phyloP scores from a whole-genome alignment of 768 basidiomycete genomes.

The Exsudoporus frostii region DNA sequence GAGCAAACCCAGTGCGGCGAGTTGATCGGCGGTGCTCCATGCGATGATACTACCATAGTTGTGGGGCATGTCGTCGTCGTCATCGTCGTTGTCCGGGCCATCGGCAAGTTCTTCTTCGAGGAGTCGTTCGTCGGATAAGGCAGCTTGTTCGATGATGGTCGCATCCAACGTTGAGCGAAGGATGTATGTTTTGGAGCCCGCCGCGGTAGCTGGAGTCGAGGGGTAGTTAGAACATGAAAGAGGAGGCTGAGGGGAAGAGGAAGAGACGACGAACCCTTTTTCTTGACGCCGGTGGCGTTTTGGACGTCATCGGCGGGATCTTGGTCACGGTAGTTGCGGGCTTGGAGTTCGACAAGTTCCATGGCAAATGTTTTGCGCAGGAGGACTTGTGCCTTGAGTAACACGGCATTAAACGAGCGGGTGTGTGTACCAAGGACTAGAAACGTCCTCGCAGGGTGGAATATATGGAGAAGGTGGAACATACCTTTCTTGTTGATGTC shows the following conservation, averaged over 20 bases:
- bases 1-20: slow-evolving; percentile 68
- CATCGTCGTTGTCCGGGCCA: slow-evolving; percentile 43
- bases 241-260: neutral
- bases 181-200: slow-evolving; percentile 78
- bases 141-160: slow-evolving; percentile 58
- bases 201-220: slow-evolving; percentile 37
- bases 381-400: slow-evolving; percentile 59
- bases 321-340: slow-evolving; percentile 46
- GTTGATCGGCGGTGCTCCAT: slow-evolving; percentile 66
- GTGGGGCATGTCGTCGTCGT: slow-evolving; percentile 49
- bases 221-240: neutral
- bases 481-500: slow-evolving; percentile 84
- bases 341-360: slow-evolving; percentile 78
- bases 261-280: slow-evolving; percentile 48
- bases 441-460: neutral
- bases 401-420: slow-evolving; percentile 63
- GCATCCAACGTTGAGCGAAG: slow-evolving; percentile 72
- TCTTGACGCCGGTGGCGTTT: slow-evolving; percentile 57
- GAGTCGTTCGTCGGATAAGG: slow-evolving; percentile 43
- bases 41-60: slow-evolving; percentile 69
- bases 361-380: slow-evolving; percentile 71
- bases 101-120: slow-evolving; percentile 51
- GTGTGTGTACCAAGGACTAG: slow-evolving; percentile 48
- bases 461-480: neutral
- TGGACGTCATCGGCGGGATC: slow-evolving; percentile 41